Evolutionary conservation across 2,329 filamentous ascomycete species (phyloP).

Genomic region (Penicillium sp.): DNA sequence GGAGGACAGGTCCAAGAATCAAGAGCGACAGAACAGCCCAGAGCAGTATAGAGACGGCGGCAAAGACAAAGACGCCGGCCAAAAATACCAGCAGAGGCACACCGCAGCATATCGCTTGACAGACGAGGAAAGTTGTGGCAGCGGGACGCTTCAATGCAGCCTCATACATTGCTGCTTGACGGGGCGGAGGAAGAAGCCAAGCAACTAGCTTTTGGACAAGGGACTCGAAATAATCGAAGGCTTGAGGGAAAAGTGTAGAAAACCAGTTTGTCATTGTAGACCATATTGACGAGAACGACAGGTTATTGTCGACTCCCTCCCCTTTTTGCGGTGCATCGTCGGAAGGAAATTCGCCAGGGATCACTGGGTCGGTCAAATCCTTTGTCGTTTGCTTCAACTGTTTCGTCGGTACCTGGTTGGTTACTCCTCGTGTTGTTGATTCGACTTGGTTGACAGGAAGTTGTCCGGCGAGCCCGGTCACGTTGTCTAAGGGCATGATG

Average conservation of each 20-base stretch:
- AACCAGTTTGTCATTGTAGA: conserved; percentile 19
- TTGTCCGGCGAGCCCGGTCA: conserved; percentile 23
- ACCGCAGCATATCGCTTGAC: conserved; percentile 37
- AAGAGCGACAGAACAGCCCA: conserved; percentile 35
- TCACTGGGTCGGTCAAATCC: conserved; percentile 17
- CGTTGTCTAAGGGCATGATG: conserved; percentile 30
- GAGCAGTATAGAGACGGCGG: conserved; percentile 32
- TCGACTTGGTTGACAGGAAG: conserved; percentile 21
- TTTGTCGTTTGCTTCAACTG: conserved; percentile 20
- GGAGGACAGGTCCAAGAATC: conserved; percentile 33
- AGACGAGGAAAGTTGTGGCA: conserved; percentile 35
- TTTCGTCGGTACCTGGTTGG: conserved; percentile 18
- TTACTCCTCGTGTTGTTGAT: conserved; percentile 11
- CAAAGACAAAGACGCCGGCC: conserved; percentile 35
- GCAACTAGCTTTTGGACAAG: conserved; percentile 25
- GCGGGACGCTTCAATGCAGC: conserved; percentile 32
- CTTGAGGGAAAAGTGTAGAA: conserved; percentile 20
- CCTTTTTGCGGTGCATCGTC: conserved; percentile 20
- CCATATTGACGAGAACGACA: conserved; percentile 21
- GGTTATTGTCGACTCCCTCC: conserved; percentile 17
- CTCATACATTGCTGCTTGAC: conserved; percentile 32
- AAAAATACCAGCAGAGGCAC: conserved; percentile 37
- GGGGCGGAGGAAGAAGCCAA: conserved; percentile 28
- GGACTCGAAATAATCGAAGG: conserved; percentile 32
- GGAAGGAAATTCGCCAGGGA: conserved; percentile 32